A percentile compares a stretch with the other conserved stretches of the same genome.
phyloP scores from a whole-genome alignment of 1,284 basidiomycete genomes.

The Rhodotorula sp. region DNA sequence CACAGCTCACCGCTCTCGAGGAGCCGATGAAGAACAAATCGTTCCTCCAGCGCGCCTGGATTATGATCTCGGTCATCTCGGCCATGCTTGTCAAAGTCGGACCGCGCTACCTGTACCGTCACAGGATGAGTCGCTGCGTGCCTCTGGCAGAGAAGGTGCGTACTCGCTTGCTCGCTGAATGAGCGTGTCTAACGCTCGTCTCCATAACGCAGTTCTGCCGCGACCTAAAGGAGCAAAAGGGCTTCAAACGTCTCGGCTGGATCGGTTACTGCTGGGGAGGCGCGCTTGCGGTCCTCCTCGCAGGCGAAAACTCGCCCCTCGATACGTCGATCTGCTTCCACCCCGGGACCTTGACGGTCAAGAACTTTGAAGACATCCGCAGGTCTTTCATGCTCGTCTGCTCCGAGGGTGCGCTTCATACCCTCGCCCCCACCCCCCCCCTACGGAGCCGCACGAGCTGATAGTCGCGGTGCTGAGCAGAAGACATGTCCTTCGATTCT shows the following conservation, averaged over 20 bases:
- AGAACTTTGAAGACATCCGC: neutral
- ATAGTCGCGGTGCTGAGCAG: neutral
- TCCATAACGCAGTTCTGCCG: slow-evolving; percentile 3
- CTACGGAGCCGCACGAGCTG: neutral
- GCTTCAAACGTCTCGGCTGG: slow-evolving; percentile 4
- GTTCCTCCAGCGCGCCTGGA: neutral
- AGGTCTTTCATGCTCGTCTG: slow-evolving; percentile 7
- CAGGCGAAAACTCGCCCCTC: neutral
- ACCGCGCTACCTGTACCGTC: neutral
- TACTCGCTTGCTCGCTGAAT: rapidly evolving
- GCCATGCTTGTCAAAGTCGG: neutral
- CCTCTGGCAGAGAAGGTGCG: slow-evolving; percentile 3
- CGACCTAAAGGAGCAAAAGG: slow-evolving; percentile 4
- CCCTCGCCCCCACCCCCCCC: neutral
- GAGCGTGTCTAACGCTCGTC: neutral
- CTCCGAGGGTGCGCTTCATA: slow-evolving; percentile 1
- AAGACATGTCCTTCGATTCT: slow-evolving; percentile 15
- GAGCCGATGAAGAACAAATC: neutral
- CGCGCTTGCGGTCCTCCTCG: slow-evolving; percentile 6
- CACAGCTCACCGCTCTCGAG: neutral
- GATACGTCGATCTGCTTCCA: slow-evolving; percentile 10
- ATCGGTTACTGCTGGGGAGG: slow-evolving; percentile 14
- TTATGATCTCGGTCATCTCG: too few relatives aligned
- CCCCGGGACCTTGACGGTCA: neutral
- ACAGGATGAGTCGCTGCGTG: neutral